Conservation (phyloP, 1,284 basidiomycete species). For the Pascua guehoae region DNA sequence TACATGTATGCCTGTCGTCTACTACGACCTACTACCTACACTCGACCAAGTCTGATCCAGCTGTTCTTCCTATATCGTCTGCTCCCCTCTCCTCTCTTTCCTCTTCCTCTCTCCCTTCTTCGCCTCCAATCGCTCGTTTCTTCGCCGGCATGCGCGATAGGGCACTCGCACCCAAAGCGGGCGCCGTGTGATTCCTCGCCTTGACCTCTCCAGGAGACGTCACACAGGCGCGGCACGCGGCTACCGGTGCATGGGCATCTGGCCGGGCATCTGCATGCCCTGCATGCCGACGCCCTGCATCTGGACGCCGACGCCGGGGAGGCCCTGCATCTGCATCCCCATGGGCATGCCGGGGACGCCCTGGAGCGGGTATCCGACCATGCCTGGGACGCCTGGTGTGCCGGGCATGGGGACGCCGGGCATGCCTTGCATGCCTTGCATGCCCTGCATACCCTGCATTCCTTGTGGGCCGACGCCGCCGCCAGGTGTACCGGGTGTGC, state of each 20-base stretch:
- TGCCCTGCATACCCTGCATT: conserved; percentile 1
- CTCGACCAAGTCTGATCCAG: no score
- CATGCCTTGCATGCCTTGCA: neutral
- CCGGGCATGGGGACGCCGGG: neutral
- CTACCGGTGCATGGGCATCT: neutral
- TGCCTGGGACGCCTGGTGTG: neutral
- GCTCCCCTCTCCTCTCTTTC: no score
- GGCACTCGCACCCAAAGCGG: no score
- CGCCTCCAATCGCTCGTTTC: no score
- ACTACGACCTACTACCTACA: no score
- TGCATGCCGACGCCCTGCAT: conserved; percentile 3
- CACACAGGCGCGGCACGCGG: no score
- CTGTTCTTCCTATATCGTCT: no score
- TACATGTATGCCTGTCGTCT: no score
- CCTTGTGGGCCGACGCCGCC: neutral
- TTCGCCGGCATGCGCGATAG: no score
- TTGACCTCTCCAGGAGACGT: no score
- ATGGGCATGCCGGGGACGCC: neutral
- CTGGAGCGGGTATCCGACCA: neutral
- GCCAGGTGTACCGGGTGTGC: neutral
- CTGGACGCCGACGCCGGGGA: neutral
- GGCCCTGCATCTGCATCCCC: conserved; percentile 1
- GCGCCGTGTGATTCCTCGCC: no score
- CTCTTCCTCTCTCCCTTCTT: no score
- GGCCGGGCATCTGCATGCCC: neutral